Base-by-base conservation (phyloP, 176 grass and related monocot genomes). In the Poa pratensis region DNA sequence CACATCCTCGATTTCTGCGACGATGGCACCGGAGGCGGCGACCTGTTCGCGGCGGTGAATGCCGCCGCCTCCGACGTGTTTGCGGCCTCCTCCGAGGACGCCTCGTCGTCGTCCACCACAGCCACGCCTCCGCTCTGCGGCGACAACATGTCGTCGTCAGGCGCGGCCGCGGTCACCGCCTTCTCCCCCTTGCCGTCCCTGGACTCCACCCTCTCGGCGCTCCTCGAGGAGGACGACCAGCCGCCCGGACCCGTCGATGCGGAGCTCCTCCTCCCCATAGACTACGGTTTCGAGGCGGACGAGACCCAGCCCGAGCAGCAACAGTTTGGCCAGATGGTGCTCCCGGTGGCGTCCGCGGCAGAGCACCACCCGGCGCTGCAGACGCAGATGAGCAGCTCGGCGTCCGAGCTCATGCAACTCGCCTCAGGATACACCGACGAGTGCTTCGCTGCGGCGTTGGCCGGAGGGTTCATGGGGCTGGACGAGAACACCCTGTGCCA, bases 1-100 rank as follows among this genome's bases (percentile, higher is more conserved):
- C 90, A 92, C 69, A 84, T 97, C 76, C 37, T 94, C 1, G 92
- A 94, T 46, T 94, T 97, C 80, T 94, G 85, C 80, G 89, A 92
- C 63, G 88, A 97, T 17, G 90, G 85, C 77, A 6, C 68, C 28
- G 81, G 77, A 15, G 85, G 77, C 8, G 85, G 76, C 18, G 83
- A 92, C 58, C 92, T 97, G 66, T 97, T 92, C 80, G 40, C 90
- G 17, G 75, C 86, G 24, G 85, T 88, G 28, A 72, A 70, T n/a
- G n/a, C n/a, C 57, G 76, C 58, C 10, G 28, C 57, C 22, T 53
- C 50, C 32, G 75, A 83, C 35, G 69, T 87, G 51, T 87, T 76
- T 48, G 64, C 77, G 27, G 84, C 81, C 7, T 91, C 90, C 0
- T 60, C 75, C 0, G 87, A 91, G 72, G 91, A 90, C 1, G 77